Conservation (phyloP, 306 rosid species). For the Acacia crassicarpa region DNA sequence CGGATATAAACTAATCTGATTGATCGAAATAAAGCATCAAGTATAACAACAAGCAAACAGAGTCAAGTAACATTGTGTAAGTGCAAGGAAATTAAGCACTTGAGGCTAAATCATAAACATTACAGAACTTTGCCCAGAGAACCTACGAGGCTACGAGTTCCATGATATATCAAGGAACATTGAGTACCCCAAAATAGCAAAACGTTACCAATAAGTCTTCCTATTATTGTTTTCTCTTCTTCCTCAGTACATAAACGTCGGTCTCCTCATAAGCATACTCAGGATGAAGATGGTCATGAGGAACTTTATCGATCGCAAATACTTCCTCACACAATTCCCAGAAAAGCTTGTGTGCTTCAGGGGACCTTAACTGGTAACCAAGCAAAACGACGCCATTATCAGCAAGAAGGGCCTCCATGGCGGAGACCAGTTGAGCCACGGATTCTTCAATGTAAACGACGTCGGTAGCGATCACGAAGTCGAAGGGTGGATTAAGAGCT, state of each 20-base stretch:
- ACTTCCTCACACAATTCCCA: conserved; percentile 59
- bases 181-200: background rate
- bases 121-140: background rate
- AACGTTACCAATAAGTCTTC: background rate
- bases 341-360: conserved; percentile 70
- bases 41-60: background rate
- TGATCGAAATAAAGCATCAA: background rate
- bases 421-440: conserved; percentile 51
- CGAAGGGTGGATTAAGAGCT: conserved; percentile 64
- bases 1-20: conserved; percentile 11
- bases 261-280: conserved; percentile 84
- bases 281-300: conserved; percentile 68
- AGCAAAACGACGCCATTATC: conserved; percentile 73
- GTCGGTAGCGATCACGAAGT: conserved; percentile 68
- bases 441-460: conserved; percentile 87
- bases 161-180: background rate
- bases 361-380: conserved; percentile 75
- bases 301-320: conserved; percentile 58
- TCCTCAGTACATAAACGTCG: conserved; percentile 61
- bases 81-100: background rate
- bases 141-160: background rate
- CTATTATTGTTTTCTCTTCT: conserved; percentile 45
- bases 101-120: background rate
- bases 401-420: conserved; percentile 64
- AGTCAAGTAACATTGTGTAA: background rate